These are phyloP conservation scores for Stenocarpella maydis DNA, from an alignment of 2,329 filamentous ascomycete species.

Conservation along the genomic window DNA sequence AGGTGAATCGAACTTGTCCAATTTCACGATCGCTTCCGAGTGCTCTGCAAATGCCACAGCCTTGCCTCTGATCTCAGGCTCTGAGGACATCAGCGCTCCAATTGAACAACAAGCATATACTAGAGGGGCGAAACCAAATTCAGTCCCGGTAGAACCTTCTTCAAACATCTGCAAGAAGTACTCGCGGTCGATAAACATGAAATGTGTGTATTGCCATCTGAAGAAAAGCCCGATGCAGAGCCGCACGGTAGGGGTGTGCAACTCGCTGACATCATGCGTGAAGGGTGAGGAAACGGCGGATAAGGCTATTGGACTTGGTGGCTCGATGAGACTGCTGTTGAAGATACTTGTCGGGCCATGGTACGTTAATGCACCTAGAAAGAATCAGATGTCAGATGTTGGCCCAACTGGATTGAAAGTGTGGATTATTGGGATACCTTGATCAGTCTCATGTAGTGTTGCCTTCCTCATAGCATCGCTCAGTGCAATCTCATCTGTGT, in stretches of 20 bases:
- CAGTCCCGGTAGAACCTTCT: background rate
- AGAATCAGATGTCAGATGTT: background rate
- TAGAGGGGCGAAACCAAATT: background rate
- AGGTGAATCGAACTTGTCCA: background rate
- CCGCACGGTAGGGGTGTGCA: background rate
- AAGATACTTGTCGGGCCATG: conserved; percentile 13
- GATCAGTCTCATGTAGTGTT: conserved; percentile 5
- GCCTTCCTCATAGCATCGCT: conserved; percentile 5
- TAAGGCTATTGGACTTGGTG: background rate
- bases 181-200: conserved; percentile 2
- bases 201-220: background rate
- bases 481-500: conserved; percentile 4
- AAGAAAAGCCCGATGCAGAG: conserved; percentile 9
- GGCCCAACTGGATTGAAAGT: background rate
- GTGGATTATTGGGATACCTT: background rate
- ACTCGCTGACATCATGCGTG: background rate
- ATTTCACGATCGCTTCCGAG: background rate
- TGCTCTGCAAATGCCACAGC: background rate
- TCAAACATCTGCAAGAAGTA: background rate
- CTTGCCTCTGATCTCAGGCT: background rate
- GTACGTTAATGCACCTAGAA: conserved; percentile 2
- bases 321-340: conserved; percentile 12
- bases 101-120: background rate
- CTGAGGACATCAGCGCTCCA: background rate
- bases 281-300: background rate